Percentiles rank a stretch among this genome's conserved stretches.
Evolutionary conservation across 1,284 basidiomycete species (phyloP).

Genomic region (Hypsizygus ulmarius): DNA sequence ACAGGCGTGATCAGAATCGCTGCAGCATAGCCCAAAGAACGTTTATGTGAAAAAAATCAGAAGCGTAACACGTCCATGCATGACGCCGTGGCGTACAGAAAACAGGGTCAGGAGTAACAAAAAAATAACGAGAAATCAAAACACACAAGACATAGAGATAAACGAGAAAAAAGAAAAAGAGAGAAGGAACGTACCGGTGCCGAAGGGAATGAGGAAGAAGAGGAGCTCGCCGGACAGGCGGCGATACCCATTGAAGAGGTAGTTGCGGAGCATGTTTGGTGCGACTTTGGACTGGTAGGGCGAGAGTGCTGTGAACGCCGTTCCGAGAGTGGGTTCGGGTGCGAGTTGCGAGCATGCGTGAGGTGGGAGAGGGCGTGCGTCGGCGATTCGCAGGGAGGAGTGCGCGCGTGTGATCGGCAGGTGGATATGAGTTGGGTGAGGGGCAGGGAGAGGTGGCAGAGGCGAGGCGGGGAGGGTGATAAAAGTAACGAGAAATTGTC

Average conservation of each 20-base stretch:
- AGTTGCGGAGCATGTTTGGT: constrained; percentile 68
- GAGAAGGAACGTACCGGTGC: constrained; percentile 57
- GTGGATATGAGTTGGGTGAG: too few species aligned
- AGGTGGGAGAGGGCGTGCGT: background rate
- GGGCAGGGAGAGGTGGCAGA: background rate
- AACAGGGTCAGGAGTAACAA: too few species aligned
- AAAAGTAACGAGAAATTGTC: constrained; percentile 3
- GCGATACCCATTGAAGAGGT: constrained; percentile 86
- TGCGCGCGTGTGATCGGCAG: too few species aligned
- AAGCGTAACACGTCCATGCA: too few species aligned
- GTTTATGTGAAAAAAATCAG: background rate
- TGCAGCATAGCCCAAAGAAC: background rate
- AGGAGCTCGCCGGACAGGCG: constrained; percentile 73
- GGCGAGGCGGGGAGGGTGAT: background rate
- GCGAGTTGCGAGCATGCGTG: background rate
- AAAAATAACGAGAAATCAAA: background rate
- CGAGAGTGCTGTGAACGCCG: constrained; percentile 61
- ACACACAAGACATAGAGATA: background rate
- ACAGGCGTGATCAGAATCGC: background rate
- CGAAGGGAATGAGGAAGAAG: constrained; percentile 81
- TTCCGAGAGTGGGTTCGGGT: background rate
- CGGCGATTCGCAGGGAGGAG: too few species aligned
- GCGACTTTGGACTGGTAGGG: constrained; percentile 78
- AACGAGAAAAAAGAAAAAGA: background rate
- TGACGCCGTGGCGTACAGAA: too few species aligned